phyloP scores from a whole-genome alignment of 1,284 basidiomycete species.

The Microbotryum scabiosae region DNA sequence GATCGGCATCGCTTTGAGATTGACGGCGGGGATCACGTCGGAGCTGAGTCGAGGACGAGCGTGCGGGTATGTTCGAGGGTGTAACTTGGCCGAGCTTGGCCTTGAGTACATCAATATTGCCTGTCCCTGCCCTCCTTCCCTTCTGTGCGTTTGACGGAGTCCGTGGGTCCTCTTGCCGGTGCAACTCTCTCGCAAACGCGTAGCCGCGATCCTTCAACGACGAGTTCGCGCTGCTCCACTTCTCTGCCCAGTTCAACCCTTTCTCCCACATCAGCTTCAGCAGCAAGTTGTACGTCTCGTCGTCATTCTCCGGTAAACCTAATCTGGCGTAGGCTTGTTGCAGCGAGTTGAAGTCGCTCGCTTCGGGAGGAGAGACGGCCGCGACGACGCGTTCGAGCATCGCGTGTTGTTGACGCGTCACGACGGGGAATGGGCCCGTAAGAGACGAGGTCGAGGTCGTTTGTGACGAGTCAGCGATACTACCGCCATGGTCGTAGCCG shows the following conservation, averaged over 20 bases:
- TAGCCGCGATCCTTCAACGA: background rate
- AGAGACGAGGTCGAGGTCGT: slow-evolving; percentile 2
- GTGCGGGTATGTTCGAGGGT: background rate
- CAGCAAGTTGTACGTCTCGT: slow-evolving; percentile 6
- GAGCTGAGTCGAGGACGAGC: background rate
- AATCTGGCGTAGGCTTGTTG: background rate
- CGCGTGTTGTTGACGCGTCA: background rate
- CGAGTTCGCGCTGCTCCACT: slow-evolving; percentile 16
- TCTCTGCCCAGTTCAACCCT: slow-evolving; percentile 22
- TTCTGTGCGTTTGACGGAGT: background rate
- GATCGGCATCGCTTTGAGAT: background rate
- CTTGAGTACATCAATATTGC: background rate
- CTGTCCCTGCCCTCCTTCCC: too few species aligned
- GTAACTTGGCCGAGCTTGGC: slow-evolving; percentile 7
- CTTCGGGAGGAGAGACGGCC: background rate
- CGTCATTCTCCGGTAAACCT: slow-evolving; percentile 1
- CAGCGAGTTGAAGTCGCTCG: slow-evolving; percentile 1
- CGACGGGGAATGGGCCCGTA: slow-evolving; percentile 6
- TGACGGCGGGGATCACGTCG: background rate
- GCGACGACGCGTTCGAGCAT: slow-evolving; percentile 11
- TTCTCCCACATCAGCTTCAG: slow-evolving; percentile 13
- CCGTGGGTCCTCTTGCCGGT: background rate
- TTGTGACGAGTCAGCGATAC: too few species aligned
- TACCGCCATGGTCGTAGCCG: too few species aligned
- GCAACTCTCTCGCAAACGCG: background rate